Base-by-base conservation (phyloP, 208 protist genomes). In the Borovskyia barvae region DNA sequence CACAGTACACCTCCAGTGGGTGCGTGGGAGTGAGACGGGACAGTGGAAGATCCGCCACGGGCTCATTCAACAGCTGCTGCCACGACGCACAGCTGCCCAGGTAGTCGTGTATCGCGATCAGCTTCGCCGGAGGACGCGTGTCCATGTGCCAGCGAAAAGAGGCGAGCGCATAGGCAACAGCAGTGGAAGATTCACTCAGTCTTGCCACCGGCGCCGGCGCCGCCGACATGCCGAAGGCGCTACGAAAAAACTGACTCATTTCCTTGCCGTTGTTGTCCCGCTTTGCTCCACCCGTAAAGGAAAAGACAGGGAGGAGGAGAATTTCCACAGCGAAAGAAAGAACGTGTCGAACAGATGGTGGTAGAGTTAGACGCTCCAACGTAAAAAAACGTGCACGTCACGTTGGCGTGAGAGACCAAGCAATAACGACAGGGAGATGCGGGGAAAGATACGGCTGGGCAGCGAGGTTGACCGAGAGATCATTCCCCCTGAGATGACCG, bases 131-230 rank as follows among this genome's bases (percentile, higher is more conserved):
- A 8, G 77, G 54, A 2, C 85, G 72, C 5, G 70, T 84, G 66
- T 95, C 89, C 28, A 85, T 49, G 62, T 95, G 89, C 85, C 82
- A 95, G 8, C 85, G 82, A 53, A 92, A 91, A 35, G 66, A 70
- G 2, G 81, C 79, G 2, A 93, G 67, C 6, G 52, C 42, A 64
- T 87, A 92, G 45, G 69, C 68, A 3, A 93, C 30, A 11, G 67
- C 55, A 1, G 57, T 24, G 4, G 79, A 54, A 1, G 41, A 28
- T 45, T 80, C 77, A 0, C 32, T 25, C 5, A 80, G 67, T 26
- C 28, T 64, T 3, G 57, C 4, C 1, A 53, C 41, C 1, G 39
- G 59, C 25, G 53, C 36, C 14, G 46, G 37, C 9, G 49, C 40
- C 6, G 30, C 41, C 2, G 53, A 41, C 28, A 40, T 61, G 36